Evolutionary conservation across 2,329 filamentous ascomycete species (phyloP).

Genomic region (Alternaria gansuensis): DNA sequence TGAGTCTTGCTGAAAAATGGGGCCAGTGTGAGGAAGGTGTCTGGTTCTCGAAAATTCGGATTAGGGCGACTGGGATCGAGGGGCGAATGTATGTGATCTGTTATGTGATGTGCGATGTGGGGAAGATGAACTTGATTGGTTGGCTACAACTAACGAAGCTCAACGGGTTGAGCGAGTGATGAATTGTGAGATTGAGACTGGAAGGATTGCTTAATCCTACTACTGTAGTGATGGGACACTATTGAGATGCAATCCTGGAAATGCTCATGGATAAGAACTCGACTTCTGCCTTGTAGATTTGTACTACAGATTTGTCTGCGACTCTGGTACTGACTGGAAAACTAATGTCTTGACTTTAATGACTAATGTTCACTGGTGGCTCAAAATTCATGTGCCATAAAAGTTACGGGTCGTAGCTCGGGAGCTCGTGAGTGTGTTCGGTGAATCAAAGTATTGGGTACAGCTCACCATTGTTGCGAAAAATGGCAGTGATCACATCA

Average conservation of each 20-base stretch:
- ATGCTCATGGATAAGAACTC: not conserved
- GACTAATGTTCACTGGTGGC: fast-evolving
- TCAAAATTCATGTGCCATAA: not conserved
- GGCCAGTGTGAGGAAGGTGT: not conserved
- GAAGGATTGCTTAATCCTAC: too few species aligned
- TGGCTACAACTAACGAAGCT: not conserved
- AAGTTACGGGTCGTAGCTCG: not conserved
- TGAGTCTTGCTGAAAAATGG: too few species aligned
- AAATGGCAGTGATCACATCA: not conserved
- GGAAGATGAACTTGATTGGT: not conserved
- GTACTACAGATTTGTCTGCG: not conserved
- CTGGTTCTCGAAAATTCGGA: not conserved
- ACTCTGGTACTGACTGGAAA: not conserved
- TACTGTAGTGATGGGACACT: not conserved
- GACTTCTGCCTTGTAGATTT: not conserved
- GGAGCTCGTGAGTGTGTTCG: not conserved
- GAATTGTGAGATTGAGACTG: too few species aligned
- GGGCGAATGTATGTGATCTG: not conserved
- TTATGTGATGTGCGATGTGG: not conserved
- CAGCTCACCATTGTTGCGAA: not conserved
- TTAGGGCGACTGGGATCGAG: not conserved
- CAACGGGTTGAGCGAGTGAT: too few species aligned
- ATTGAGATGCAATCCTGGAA: not conserved
- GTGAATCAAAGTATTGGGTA: not conserved
- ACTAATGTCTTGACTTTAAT: not conserved